A percentile compares a stretch with the other conserved stretches of the same genome.
These are phyloP conservation scores for Aspergillus spinulosporus DNA, from an alignment of 2,329 filamentous ascomycete genomes.

Conservation along the genomic window DNA sequence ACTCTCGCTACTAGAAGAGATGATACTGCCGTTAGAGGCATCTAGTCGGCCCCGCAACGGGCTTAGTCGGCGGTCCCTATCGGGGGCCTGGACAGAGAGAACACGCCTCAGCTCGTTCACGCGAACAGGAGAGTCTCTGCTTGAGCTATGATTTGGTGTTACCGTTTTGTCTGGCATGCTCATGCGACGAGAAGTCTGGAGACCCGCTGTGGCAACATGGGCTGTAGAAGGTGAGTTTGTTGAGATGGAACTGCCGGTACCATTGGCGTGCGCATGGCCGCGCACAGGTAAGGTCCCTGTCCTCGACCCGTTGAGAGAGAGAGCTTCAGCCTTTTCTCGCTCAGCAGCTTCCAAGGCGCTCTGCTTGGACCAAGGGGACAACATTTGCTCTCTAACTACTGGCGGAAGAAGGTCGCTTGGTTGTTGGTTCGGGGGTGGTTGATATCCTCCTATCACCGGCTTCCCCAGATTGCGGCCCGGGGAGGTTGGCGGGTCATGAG, in stretches of 20 bases:
- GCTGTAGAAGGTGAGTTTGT: slow-evolving; percentile 25
- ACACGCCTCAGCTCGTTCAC: slow-evolving; percentile 52
- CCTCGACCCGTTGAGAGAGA: slow-evolving; percentile 74
- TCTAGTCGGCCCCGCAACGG: slow-evolving; percentile 44
- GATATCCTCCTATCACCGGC: slow-evolving; percentile 59
- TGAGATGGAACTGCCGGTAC: slow-evolving; percentile 33
- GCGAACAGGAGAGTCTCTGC: slow-evolving; percentile 47
- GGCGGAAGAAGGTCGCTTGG: slow-evolving; percentile 62
- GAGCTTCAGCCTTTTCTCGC: slow-evolving; percentile 66
- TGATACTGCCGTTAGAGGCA: slow-evolving; percentile 34
- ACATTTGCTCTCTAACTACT: slow-evolving; percentile 71
- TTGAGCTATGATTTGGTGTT: slow-evolving; percentile 41
- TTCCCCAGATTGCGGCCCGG: slow-evolving; percentile 65
- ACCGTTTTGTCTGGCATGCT: slow-evolving; percentile 41
- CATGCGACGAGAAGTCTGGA: slow-evolving; percentile 35
- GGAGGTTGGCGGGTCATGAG: slow-evolving; percentile 68
- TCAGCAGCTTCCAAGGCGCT: slow-evolving; percentile 68
- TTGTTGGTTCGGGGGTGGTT: slow-evolving; percentile 34
- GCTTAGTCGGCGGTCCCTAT: slow-evolving; percentile 40
- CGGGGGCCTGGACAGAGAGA: slow-evolving; percentile 44
- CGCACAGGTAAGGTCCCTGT: slow-evolving; percentile 53
- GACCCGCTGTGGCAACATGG: slow-evolving; percentile 29
- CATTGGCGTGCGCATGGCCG: slow-evolving; percentile 32
- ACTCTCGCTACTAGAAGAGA: slow-evolving; percentile 47
- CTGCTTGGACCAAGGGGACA: slow-evolving; percentile 71